Conservation (phyloP, 2,329 filamentous ascomycete genomes). For the Aspergillus piperis region DNA sequence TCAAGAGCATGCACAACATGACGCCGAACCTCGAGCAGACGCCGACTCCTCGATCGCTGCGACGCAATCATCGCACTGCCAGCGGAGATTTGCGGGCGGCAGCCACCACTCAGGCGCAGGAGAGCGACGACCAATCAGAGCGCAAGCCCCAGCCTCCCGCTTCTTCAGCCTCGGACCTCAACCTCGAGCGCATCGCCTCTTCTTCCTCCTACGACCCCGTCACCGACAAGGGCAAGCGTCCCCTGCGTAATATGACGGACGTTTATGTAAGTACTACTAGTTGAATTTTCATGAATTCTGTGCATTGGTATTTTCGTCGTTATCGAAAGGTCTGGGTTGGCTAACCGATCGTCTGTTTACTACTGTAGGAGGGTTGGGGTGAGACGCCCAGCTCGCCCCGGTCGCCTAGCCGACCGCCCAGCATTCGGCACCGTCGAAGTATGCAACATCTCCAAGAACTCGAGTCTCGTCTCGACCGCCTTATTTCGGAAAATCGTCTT, state of each 20-base stretch:
- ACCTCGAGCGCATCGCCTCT: conserved; percentile 44
- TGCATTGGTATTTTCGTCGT: neutral
- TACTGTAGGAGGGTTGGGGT: conserved; percentile 81
- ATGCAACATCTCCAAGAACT: conserved; percentile 91
- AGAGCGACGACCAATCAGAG: conserved; percentile 25
- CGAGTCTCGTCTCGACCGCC: conserved; percentile 79
- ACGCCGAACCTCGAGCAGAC: conserved; percentile 22
- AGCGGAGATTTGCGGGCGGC: conserved; percentile 62
- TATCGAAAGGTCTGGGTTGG: neutral
- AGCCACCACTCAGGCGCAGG: conserved; percentile 59
- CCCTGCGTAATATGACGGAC: conserved; percentile 84
- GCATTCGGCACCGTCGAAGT: conserved; percentile 94
- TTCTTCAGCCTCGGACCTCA: conserved; percentile 27
- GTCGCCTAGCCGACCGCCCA: conserved; percentile 90
- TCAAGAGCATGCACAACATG: conserved; percentile 40
- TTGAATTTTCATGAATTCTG: no score
- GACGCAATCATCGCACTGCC: conserved; percentile 61
- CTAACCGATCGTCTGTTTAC: conserved; percentile 23
- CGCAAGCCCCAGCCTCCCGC: conserved; percentile 34
- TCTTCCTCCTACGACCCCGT: conserved; percentile 69
- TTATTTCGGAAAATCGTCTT: conserved; percentile 79
- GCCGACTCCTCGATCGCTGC: conserved; percentile 50
- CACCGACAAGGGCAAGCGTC: conserved; percentile 84
- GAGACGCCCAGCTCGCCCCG: conserved; percentile 81
- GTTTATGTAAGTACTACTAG: conserved; percentile 73